These are phyloP conservation scores for Puccinellia tenuiflora DNA, from an alignment of 176 grass and related monocot species.

Conservation along the genomic window DNA sequence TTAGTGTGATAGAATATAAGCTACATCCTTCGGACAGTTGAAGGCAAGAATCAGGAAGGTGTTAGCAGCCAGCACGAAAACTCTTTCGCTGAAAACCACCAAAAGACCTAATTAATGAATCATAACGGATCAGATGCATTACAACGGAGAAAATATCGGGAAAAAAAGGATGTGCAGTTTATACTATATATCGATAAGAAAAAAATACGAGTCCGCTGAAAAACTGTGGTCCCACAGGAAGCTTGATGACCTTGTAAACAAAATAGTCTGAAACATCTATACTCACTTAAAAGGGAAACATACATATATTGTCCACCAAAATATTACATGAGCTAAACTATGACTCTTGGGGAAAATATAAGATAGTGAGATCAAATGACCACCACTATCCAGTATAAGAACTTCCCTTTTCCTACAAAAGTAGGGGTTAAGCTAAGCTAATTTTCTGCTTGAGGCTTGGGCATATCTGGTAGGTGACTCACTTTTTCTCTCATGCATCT, in stretches of 20 bases:
- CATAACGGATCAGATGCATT: slow-evolving; percentile 11
- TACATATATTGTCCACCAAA: not conserved
- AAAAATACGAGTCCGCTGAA: slow-evolving; percentile 6
- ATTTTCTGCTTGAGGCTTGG: not conserved
- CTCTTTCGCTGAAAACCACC: slow-evolving; percentile 10
- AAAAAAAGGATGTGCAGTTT: not conserved
- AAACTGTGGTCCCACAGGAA: not conserved
- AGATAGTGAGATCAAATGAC: not conserved
- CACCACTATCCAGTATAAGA: not conserved
- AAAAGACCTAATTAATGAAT: slow-evolving; percentile 9
- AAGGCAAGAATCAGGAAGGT: not conserved
- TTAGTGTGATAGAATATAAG: not conserved
- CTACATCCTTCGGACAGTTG: not conserved
- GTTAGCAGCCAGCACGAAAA: not conserved
- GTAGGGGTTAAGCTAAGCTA: not conserved
- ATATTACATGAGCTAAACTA: not conserved
- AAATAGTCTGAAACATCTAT: not conserved
- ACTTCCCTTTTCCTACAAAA: not conserved
- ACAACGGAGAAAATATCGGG: not conserved
- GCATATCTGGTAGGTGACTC: not conserved
- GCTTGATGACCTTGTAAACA: slow-evolving; percentile 7
- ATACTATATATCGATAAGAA: not conserved
- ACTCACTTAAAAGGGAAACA: slow-evolving; percentile 3
- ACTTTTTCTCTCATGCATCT: not conserved
- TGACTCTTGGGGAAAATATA: not conserved